Conservation (phyloP, 2,329 filamentous ascomycete species). For the Orbilia oligospora region DNA sequence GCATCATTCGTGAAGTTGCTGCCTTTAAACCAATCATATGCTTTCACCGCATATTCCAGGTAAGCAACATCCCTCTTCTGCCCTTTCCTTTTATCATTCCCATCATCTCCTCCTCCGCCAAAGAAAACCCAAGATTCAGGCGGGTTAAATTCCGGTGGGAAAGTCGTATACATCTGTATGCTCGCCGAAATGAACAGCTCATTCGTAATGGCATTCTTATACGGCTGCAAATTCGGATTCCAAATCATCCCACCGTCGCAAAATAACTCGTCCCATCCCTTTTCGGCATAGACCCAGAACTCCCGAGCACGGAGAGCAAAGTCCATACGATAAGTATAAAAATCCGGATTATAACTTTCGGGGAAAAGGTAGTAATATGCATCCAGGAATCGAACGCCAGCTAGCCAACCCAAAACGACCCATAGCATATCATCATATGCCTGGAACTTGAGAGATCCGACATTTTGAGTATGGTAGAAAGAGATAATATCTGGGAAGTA, state of each 20-base stretch:
- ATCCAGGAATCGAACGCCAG: conserved; percentile 80
- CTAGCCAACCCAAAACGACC: conserved; percentile 93
- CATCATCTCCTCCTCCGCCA: conserved; percentile 1
- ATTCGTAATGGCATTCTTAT: conserved; percentile 98
- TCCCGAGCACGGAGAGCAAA: conserved; percentile 87
- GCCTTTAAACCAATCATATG: conserved; percentile 82
- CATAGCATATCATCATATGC: conserved; percentile 96
- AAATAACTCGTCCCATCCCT: conserved; percentile 84
- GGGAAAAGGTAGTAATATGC: conserved; percentile 40
- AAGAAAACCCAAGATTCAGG: conserved; percentile 19
- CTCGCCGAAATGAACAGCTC: conserved; percentile 89
- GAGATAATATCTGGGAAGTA: conserved; percentile 83
- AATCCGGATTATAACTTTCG: conserved; percentile 42
- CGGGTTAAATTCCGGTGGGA: conserved; percentile 70
- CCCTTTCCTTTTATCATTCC: conserved; percentile 36
- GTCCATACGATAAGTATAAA: conserved; percentile 74
- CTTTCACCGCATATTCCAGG: conserved; percentile 80
- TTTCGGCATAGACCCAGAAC: conserved; percentile 85
- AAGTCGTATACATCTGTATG: conserved; percentile 89
- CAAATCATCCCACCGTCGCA: conserved; percentile 92
- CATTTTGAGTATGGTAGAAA: conserved; percentile 90
- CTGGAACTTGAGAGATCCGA: conserved; percentile 79
- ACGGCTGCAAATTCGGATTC: conserved; percentile 83
- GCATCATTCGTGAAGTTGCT: conserved; percentile 84
- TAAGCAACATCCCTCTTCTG: conserved; percentile 74